These are phyloP conservation scores for Xylaria palmicola DNA, from an alignment of 495 filamentous ascomycete species.

Conservation along the genomic window DNA sequence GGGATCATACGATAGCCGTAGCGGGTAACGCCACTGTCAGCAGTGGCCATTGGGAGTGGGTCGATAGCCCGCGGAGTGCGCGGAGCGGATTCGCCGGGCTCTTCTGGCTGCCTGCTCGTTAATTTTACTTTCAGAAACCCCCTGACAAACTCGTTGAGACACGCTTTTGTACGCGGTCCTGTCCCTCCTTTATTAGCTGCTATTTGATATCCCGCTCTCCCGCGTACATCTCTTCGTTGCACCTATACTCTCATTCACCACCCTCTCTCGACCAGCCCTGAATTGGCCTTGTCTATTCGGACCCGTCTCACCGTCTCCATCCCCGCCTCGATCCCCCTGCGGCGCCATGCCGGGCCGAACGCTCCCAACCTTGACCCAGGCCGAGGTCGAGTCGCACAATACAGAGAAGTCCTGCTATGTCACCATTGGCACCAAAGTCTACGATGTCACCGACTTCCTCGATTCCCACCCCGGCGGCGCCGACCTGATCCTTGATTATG, in stretches of 20 bases:
- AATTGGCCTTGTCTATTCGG: neutral
- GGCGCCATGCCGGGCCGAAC: slow-evolving; percentile 51
- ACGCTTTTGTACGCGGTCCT: neutral
- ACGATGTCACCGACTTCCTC: slow-evolving; percentile 89
- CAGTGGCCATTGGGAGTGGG: slow-evolving; percentile 3
- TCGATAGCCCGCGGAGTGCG: slow-evolving; percentile 14
- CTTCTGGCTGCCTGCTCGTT: slow-evolving; percentile 5
- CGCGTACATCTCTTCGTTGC: slow-evolving; percentile 4
- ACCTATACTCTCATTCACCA: neutral
- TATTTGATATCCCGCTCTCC: neutral
- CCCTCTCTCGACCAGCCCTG: neutral
- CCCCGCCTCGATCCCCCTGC: neutral
- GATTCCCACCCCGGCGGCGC: slow-evolving; percentile 86
- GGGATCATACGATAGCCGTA: slow-evolving; percentile 34
- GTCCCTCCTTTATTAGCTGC: slow-evolving; percentile 6
- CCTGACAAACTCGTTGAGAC: neutral
- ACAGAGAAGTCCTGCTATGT: slow-evolving; percentile 87
- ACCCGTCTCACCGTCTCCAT: neutral
- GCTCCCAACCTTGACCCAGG: slow-evolving; percentile 73
- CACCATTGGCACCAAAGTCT: slow-evolving; percentile 83
- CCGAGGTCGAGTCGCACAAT: slow-evolving; percentile 80
- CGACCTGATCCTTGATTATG: slow-evolving; percentile 86
- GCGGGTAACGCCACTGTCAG: slow-evolving; percentile 33
- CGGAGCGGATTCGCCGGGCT: neutral
- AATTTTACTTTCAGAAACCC: slow-evolving; percentile 6